Conservation (phyloP, 1,139 yeast genomes). For the Kazachstania sp. region DNA sequence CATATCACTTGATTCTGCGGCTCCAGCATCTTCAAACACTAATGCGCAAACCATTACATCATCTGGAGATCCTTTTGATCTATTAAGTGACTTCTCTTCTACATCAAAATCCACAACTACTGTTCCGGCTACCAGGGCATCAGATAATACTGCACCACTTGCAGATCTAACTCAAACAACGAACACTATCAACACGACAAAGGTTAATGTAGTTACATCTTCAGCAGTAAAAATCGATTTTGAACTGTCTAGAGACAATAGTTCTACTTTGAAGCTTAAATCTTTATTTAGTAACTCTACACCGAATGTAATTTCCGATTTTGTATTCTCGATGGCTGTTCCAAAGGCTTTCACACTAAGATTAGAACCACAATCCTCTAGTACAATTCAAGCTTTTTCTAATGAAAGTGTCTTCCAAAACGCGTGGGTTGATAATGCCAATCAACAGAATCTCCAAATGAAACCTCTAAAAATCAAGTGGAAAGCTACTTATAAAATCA, state of each 20-base stretch:
- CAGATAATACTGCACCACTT: slow-evolving; percentile 6
- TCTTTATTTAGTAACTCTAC: slow-evolving; percentile 40
- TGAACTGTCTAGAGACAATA: slow-evolving; percentile 34
- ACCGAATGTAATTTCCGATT: slow-evolving; percentile 40
- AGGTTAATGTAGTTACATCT: slow-evolving; percentile 39
- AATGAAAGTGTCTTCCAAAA: slow-evolving; percentile 42
- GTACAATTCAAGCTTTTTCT: slow-evolving; percentile 42
- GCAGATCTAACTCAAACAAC: slow-evolving; percentile 29
- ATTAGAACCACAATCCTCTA: slow-evolving; percentile 64
- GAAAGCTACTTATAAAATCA: slow-evolving; percentile 57
- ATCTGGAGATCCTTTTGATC: slow-evolving; percentile 24
- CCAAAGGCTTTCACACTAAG: slow-evolving; percentile 62
- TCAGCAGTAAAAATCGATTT: slow-evolving; percentile 47
- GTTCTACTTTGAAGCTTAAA: slow-evolving; percentile 38
- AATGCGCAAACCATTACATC: not conserved
- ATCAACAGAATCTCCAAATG: slow-evolving; percentile 20
- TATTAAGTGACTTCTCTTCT: slow-evolving; percentile 37
- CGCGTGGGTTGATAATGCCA: slow-evolving; percentile 43
- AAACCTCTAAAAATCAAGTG: slow-evolving; percentile 64
- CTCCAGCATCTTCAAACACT: not conserved
- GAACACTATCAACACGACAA: slow-evolving; percentile 9
- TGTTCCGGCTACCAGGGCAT: slow-evolving; percentile 31
- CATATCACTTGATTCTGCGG: slow-evolving; percentile 31
- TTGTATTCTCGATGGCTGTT: slow-evolving; percentile 73
- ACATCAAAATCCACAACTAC: not conserved